phyloP scores from a whole-genome alignment of 495 filamentous ascomycete species.

The Filosporella fistucella region DNA sequence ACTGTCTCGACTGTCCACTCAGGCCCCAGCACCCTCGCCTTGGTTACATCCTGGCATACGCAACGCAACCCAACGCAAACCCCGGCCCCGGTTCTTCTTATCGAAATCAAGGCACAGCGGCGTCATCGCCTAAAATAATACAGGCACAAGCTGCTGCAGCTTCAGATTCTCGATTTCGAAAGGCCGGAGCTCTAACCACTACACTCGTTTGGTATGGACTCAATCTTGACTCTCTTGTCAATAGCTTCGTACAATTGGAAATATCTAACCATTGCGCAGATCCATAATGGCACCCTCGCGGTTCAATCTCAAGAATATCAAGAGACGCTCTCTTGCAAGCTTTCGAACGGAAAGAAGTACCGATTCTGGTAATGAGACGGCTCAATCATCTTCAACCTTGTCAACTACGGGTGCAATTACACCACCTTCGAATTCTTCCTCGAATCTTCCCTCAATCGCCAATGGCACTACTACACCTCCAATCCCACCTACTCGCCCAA shows the following conservation, averaged over 20 bases:
- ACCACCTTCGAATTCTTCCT: constrained; percentile 42
- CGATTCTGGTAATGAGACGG: constrained; percentile 48
- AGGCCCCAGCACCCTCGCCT: too few species aligned
- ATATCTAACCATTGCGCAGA: constrained; percentile 4
- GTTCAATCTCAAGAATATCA: constrained; percentile 78
- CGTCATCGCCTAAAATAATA: constrained; percentile 21
- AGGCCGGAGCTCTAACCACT: too few species aligned
- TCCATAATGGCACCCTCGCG: constrained; percentile 38
- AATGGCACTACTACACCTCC: constrained; percentile 28
- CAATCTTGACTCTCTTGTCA: too few species aligned
- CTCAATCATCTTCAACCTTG: constrained; percentile 58
- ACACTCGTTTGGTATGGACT: too few species aligned
- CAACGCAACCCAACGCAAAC: too few species aligned
- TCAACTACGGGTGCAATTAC: constrained; percentile 53
- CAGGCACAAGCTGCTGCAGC: too few species aligned
- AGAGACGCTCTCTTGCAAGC: constrained; percentile 66
- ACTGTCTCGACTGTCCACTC: too few species aligned
- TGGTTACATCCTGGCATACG: constrained; percentile 1
- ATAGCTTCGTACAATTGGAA: constrained; percentile 9
- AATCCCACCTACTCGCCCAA: constrained; percentile 40
- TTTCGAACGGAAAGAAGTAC: constrained; percentile 53
- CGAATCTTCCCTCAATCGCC: constrained; percentile 44
- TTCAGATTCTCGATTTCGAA: too few species aligned
- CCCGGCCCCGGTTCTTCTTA: too few species aligned
- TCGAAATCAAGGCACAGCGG: constrained; percentile 11